Evolutionary conservation across 768 basidiomycete species (phyloP).

Genomic region (Pleurotus eryngii): DNA sequence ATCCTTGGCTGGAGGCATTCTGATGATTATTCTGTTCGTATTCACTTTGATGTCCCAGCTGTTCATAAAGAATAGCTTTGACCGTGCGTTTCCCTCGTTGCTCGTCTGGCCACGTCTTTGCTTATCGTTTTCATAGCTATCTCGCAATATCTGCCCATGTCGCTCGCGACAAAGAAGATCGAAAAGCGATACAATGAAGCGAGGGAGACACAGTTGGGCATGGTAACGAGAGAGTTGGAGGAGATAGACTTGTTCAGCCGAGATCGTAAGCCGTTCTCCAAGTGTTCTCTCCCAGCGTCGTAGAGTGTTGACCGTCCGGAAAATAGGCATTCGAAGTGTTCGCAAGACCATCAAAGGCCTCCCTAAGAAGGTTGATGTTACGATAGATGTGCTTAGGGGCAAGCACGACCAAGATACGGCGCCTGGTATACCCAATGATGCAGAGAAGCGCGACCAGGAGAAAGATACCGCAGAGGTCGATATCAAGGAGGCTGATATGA

Average conservation of each 20-base stretch:
- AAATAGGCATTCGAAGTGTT: conserved; percentile 30
- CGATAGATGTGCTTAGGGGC: conserved; percentile 26
- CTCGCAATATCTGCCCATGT: conserved; percentile 54
- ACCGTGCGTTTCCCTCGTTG: conserved; percentile 29
- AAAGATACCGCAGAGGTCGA: conserved; percentile 12
- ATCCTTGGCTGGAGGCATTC: conserved; percentile 39
- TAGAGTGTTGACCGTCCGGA: background rate
- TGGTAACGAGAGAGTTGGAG: conserved; percentile 15
- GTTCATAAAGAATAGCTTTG: conserved; percentile 33
- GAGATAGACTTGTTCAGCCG: conserved; percentile 37
- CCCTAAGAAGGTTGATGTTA: conserved; percentile 19
- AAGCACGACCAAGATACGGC: conserved; percentile 17
- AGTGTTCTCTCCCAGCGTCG: background rate
- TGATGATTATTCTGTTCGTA: conserved; percentile 59
- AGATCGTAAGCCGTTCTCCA: conserved; percentile 21
- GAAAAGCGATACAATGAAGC: conserved; percentile 36
- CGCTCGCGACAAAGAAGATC: conserved; percentile 57
- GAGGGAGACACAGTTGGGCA: conserved; percentile 21
- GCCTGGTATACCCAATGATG: background rate
- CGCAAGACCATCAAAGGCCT: conserved; percentile 28
- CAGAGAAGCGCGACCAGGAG: conserved; percentile 5
- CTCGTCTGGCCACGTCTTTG: too few species aligned
- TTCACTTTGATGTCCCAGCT: conserved; percentile 46
- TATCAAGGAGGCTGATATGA: conserved; percentile 12
- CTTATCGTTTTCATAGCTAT: conserved; percentile 34